Evolutionary conservation across 2,329 filamentous ascomycete genomes (phyloP), one percentile per base, ranked within the genome.

Genomic region (Cytospora mali): DNA sequence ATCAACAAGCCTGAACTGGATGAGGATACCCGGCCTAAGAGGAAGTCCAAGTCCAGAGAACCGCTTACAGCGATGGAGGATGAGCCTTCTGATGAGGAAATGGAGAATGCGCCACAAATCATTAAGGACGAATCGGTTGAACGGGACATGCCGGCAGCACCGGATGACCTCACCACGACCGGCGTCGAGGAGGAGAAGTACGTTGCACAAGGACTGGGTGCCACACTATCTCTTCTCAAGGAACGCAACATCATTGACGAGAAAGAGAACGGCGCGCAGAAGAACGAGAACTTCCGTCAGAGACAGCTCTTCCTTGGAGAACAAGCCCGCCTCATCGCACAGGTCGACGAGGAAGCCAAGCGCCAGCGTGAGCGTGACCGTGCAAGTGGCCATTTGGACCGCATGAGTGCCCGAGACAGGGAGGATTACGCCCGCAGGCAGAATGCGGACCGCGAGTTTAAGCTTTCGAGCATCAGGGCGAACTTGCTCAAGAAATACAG

Each of bases 401-500:
- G 88, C 67, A 94, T 99, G 93, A 91, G 92, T 2, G 87, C 88
- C n/a, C 89, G 91, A 33, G 95, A 98, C 71, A 87, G 92, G 56
- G 95, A 99, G 76, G 93, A 97, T 61, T 90, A 91, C 74, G 90
- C 93, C 0, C 89, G 92, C 18, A 89, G 90, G 74, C 91, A 96
- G 75, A 99, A 99, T 77, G 89, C 88, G 62, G 86, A 89, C 70
- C 91, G 95, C 68, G 95, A 99, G 70, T 89, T 92, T 71, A 88
- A 91, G 68, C 90, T 96, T 70, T 90, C 92, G 33, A 86, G 90
- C 42, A 85, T 90, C 69, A 84, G 96, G 75, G 91, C 92, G 1
- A 91, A 96, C 66, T 85, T 96, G 67, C 98, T 94, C 80, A 90
- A 90, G 71, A 86, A 87, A 63, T 98, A 98, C 81, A 92, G 91